Conservation (phyloP, 768 basidiomycete genomes). For the Terana coerulea region DNA sequence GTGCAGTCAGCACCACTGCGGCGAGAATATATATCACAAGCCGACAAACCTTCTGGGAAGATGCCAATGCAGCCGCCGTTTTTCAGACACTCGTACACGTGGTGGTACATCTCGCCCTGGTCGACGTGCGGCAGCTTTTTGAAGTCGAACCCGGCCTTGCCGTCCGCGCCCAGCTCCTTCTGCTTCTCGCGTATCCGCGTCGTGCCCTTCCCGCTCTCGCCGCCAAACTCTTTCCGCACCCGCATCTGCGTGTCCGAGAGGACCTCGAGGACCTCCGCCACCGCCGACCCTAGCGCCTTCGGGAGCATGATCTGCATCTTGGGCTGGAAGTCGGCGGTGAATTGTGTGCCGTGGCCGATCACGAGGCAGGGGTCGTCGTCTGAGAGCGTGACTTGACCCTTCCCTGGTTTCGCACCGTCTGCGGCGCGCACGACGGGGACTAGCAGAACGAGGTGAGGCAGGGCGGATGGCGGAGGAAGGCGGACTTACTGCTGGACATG, state of each 20-base stretch:
- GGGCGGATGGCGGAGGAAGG: not conserved
- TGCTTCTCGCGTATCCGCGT: conserved; percentile 62
- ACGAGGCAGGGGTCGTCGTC: conserved; percentile 72
- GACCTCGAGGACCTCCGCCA: conserved; percentile 85
- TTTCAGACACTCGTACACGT: conserved; percentile 84
- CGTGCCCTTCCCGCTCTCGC: conserved; percentile 74
- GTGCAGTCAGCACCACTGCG: not conserved
- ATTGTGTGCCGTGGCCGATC: conserved; percentile 71
- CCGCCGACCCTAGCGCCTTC: conserved; percentile 68
- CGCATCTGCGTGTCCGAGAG: conserved; percentile 83
- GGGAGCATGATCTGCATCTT: conserved; percentile 86
- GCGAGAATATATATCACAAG: not conserved
- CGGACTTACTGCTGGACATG: conserved; percentile 79
- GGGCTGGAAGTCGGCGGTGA: conserved; percentile 65
- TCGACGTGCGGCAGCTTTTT: conserved; percentile 87
- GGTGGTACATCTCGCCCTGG: conserved; percentile 91
- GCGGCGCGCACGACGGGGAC: conserved; percentile 93
- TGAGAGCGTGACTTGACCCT: conserved; percentile 67
- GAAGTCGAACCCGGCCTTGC: conserved; percentile 65
- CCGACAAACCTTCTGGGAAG: conserved; percentile 85
- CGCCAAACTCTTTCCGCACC: conserved; percentile 84
- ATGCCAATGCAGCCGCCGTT: conserved; percentile 93
- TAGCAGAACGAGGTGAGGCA: conserved; percentile 25
- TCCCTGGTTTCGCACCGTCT: conserved; percentile 74
- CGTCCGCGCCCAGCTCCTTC: conserved; percentile 52